Conservation (phyloP, 176 grass and related monocot species). For the Ensete glaucum region DNA sequence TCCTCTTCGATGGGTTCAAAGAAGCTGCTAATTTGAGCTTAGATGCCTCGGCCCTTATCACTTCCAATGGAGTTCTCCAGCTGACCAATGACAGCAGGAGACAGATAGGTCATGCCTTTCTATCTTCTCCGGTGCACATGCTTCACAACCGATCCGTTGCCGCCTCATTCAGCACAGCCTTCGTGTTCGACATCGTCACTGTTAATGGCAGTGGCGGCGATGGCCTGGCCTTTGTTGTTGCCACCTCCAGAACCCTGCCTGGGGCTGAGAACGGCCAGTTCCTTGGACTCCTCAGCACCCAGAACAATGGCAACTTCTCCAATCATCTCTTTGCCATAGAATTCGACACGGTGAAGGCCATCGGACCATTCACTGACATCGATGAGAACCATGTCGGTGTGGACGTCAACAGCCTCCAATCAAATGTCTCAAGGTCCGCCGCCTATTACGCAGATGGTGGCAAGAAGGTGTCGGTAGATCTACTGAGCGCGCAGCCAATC, state of each 20-base stretch:
- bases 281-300: constrained; percentile 23
- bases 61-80: constrained; percentile 10
- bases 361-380: background rate
- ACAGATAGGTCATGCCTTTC: constrained; percentile 3
- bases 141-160: background rate
- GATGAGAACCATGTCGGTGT: constrained; percentile 34
- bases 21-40: background rate
- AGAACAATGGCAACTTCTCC: constrained; percentile 14
- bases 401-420: constrained; percentile 23
- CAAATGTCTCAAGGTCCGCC: constrained; percentile 20
- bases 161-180: background rate
- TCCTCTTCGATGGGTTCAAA: constrained; percentile 9
- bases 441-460: constrained; percentile 20
- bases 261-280: constrained; percentile 10
- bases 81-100: constrained; percentile 2
- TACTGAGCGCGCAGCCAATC: constrained; percentile 10
- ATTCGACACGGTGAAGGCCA: constrained; percentile 27
- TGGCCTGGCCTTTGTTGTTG: constrained; percentile 12
- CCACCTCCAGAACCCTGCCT: constrained; percentile 19
- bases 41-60: background rate
- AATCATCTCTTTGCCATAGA: constrained; percentile 44
- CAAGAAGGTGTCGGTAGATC: background rate
- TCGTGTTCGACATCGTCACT: constrained; percentile 9
- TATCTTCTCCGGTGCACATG: background rate
- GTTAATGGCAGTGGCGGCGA: background rate